A percentile compares a stretch with the other conserved stretches of the same genome.
phyloP scores from a whole-genome alignment of 2,329 filamentous ascomycete species.

The Basipetospora chlamydospora region DNA sequence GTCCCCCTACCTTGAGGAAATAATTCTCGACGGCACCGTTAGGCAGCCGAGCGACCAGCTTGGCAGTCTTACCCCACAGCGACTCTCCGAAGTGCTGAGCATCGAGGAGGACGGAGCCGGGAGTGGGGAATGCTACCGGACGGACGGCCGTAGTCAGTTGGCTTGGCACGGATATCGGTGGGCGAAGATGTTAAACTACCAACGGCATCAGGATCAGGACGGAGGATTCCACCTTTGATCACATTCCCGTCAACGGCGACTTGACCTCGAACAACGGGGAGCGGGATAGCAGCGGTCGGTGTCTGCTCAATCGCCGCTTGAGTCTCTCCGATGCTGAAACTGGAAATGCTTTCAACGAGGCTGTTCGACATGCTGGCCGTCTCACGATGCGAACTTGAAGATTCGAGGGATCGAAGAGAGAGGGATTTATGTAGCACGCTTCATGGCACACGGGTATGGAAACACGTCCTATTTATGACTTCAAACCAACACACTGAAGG shows the following conservation, averaged over 20 bases:
- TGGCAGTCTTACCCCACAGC: neutral
- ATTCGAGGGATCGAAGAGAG: too few relatives aligned
- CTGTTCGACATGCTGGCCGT: neutral
- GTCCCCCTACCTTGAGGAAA: neutral
- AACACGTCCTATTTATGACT: too few relatives aligned
- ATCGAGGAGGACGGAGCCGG: neutral
- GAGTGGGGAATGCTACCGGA: neutral
- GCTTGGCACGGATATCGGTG: neutral
- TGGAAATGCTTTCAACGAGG: neutral
- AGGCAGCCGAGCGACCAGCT: neutral
- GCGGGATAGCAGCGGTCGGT: neutral
- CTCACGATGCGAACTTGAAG: neutral
- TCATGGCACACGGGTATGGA: too few relatives aligned
- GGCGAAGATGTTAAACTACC: too few relatives aligned
- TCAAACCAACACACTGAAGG: too few relatives aligned
- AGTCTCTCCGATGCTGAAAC: neutral
- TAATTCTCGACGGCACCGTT: neutral
- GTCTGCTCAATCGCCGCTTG: neutral
- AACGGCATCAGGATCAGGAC: too few relatives aligned
- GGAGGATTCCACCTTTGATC: neutral
- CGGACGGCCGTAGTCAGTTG: neutral
- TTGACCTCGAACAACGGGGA: neutral
- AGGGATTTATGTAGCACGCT: too few relatives aligned
- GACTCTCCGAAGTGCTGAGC: neutral
- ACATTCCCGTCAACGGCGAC: neutral